Percentiles rank a stretch among this genome's conserved stretches.
Conservation (phyloP, 495 filamentous ascomycete species). For the Cenococcum geophilum region DNA sequence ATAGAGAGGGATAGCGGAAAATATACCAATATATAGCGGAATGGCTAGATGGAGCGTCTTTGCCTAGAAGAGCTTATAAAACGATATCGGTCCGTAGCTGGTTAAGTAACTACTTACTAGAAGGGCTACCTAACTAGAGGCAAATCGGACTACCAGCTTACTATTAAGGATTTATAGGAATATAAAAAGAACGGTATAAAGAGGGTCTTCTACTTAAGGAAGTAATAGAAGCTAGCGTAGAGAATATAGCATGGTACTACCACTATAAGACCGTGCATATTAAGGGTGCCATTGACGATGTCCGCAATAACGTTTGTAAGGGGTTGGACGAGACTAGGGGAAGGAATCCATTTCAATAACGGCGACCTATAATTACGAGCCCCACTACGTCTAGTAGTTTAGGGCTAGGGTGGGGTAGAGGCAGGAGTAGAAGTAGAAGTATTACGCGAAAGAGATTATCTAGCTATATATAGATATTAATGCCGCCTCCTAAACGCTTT, state of each 20-base stretch:
- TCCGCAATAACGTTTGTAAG: conserved; percentile 32
- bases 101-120: no score
- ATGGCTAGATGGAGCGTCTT: conserved; percentile 16
- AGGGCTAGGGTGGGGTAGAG: background rate
- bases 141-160: conserved; percentile 10
- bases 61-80: conserved; percentile 16
- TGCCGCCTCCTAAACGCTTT: conserved; percentile 24
- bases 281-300: conserved; percentile 32
- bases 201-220: no score
- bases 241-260: conserved; percentile 39
- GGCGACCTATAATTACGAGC: background rate
- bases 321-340: conserved; percentile 23
- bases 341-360: conserved; percentile 17
- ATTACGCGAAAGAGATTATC: conserved; percentile 8
- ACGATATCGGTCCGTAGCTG: conserved; percentile 23
- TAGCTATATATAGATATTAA: background rate
- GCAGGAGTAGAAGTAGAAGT: background rate
- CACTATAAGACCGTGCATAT: conserved; percentile 35
- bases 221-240: conserved; percentile 30
- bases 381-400: background rate
- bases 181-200: conserved; percentile 23
- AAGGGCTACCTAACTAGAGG: conserved; percentile 9
- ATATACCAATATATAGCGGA: conserved; percentile 18
- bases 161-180: conserved; percentile 32
- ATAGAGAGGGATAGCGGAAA: conserved; percentile 9